These are phyloP conservation scores for Circinella minor DNA, from an alignment of 371 early-diverging fungal genomes.

Conservation along the genomic window DNA sequence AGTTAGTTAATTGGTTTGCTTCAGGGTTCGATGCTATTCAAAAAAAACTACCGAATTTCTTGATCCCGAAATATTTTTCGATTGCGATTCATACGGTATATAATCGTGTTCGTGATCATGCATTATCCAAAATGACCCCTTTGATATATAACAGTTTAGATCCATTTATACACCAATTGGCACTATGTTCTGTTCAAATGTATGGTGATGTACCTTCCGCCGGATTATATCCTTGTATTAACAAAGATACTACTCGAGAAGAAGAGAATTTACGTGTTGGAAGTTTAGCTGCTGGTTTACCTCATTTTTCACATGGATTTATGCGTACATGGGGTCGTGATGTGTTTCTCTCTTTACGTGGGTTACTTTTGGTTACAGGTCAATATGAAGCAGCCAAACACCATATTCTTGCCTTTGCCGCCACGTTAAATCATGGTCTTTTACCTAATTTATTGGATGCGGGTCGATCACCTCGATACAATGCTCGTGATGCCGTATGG, in stretches of 20 bases:
- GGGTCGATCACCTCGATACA: slow-evolving; percentile 87
- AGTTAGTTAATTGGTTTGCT: slow-evolving; percentile 74
- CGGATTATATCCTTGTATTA: slow-evolving; percentile 70
- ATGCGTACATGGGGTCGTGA: slow-evolving; percentile 99
- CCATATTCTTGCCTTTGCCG: slow-evolving; percentile 91
- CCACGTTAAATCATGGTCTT: slow-evolving; percentile 88
- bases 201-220: slow-evolving; percentile 79
- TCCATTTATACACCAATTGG: slow-evolving; percentile 71
- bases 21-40: slow-evolving; percentile 69
- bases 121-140: slow-evolving; percentile 64
- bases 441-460: slow-evolving; percentile 95
- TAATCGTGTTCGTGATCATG: slow-evolving; percentile 68
- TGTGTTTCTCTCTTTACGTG: slow-evolving; percentile 90
- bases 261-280: too few relatives aligned
- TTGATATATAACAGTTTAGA: slow-evolving; percentile 60
- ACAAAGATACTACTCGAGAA: slow-evolving; percentile 23
- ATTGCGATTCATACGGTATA: slow-evolving; percentile 79
- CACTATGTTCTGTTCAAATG: slow-evolving; percentile 85
- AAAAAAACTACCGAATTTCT: slow-evolving; percentile 75
- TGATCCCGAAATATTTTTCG: slow-evolving; percentile 94
- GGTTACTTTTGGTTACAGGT: slow-evolving; percentile 84
- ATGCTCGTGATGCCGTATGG: slow-evolving; percentile 97
- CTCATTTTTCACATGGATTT: slow-evolving; percentile 92
- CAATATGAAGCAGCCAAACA: slow-evolving; percentile 78
- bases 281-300: slow-evolving; percentile 89